These are phyloP conservation scores for Gracilaria caudata DNA, from an alignment of 23 red algal species.

Conservation along the genomic window DNA sequence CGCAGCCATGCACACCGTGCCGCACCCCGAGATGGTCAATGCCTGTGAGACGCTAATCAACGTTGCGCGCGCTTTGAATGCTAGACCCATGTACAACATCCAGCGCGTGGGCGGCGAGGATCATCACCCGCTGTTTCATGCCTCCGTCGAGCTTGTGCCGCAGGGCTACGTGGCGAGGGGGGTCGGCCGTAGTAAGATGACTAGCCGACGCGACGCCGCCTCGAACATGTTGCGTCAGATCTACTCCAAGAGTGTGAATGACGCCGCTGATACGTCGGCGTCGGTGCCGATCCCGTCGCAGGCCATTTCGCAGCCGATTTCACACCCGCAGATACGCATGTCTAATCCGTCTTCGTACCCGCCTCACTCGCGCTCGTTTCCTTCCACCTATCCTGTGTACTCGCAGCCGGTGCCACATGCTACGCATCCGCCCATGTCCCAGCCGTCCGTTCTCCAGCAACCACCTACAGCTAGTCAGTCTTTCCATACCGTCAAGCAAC, in stretches of 20 bases:
- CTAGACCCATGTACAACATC: constrained; percentile 7
- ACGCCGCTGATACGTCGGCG: neutral
- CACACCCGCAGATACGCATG: neutral
- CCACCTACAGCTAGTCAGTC: neutral
- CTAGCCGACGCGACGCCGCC: constrained; percentile 40
- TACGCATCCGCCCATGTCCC: neutral
- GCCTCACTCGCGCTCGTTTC: neutral
- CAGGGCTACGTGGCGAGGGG: constrained; percentile 31
- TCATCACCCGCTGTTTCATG: constrained; percentile 57
- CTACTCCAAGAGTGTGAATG: constrained; percentile 1
- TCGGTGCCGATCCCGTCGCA: neutral
- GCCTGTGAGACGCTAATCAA: constrained; percentile 15
- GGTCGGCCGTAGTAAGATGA: constrained; percentile 40
- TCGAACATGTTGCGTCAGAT: constrained; percentile 29
- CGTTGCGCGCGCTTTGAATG: constrained; percentile 1
- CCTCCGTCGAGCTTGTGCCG: constrained; percentile 12
- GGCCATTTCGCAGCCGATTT: neutral
- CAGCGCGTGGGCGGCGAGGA: constrained; percentile 50
- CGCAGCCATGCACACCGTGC: neutral
- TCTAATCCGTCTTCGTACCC: neutral
- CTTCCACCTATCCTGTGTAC: neutral
- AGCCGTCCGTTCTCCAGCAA: neutral
- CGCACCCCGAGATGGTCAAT: neutral
- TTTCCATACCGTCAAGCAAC: neutral
- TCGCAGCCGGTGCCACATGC: neutral